Percentiles rank a stretch among this genome's conserved stretches.
Conservation (phyloP, 768 basidiomycete species). For the Trametes cinnabarina region DNA sequence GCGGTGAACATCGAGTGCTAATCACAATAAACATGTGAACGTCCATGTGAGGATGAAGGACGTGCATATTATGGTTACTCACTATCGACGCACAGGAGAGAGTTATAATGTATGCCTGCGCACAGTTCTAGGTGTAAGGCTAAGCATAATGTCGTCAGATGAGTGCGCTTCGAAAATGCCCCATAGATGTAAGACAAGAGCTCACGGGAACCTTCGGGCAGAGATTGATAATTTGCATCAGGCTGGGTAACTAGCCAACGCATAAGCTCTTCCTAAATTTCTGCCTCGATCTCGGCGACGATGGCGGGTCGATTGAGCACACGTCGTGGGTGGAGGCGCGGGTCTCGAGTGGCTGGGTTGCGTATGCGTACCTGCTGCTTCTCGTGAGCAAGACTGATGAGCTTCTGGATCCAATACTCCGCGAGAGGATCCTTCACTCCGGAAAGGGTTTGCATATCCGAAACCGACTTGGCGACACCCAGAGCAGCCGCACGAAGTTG, state of each 20-base stretch:
- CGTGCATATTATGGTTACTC: too few relatives aligned
- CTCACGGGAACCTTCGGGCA: not conserved
- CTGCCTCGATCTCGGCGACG: not conserved
- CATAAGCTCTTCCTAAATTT: not conserved
- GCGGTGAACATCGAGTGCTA: not conserved
- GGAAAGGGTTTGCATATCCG: not conserved
- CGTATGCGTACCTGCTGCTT: not conserved
- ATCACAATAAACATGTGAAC: too few relatives aligned
- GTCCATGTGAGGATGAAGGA: not conserved
- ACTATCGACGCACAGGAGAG: not conserved
- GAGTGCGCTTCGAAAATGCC: too few relatives aligned
- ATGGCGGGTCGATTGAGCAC: not conserved
- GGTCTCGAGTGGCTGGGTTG: not conserved
- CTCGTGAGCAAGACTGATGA: not conserved
- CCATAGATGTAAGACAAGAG: too few relatives aligned
- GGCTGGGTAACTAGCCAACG: not conserved
- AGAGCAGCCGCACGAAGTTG: not conserved
- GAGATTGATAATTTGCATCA: not conserved
- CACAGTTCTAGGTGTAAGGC: too few relatives aligned
- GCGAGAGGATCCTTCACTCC: slow-evolving; percentile 5
- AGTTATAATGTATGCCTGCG: too few relatives aligned
- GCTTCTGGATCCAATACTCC: slow-evolving; percentile 8
- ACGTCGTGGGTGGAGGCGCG: not conserved
- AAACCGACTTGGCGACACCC: not conserved
- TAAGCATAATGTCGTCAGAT: too few relatives aligned